Percentiles rank a stretch among this genome's conserved stretches.
phyloP scores from a whole-genome alignment of 257 asterid species.

The Solanum clarkiae region DNA sequence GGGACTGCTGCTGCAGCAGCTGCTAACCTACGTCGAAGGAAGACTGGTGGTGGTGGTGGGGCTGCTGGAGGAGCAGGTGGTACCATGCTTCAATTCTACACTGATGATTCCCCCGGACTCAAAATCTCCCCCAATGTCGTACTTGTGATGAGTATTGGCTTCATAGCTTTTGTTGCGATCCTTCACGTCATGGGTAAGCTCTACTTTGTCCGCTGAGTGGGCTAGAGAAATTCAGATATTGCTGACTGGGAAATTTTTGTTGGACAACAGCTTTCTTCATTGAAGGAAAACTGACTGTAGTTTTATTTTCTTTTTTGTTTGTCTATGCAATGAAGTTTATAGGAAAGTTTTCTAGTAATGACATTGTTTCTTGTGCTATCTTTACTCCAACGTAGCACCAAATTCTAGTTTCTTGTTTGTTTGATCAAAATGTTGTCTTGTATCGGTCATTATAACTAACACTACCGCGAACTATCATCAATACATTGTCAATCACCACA shows the following conservation, averaged over 20 bases:
- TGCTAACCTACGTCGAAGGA: conserved; percentile 4
- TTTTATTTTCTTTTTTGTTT: background rate
- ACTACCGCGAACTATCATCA: too few relatives aligned
- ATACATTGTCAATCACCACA: too few relatives aligned
- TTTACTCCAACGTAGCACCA: background rate
- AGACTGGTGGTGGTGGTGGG: background rate
- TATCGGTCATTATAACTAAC: background rate
- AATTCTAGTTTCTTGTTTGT: background rate
- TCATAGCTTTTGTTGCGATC: conserved; percentile 3
- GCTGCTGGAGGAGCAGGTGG: conserved; percentile 1
- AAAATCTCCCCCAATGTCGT: conserved; percentile 11
- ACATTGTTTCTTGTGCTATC: background rate
- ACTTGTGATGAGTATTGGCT: conserved; percentile 11
- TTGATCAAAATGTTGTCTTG: background rate
- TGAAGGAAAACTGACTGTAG: background rate
- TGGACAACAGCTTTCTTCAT: background rate
- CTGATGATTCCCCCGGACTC: conserved; percentile 8
- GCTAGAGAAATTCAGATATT: background rate
- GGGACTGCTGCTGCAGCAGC: background rate
- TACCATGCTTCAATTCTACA: conserved; percentile 12
- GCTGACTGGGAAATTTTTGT: background rate
- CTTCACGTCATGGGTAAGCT: conserved; percentile 14
- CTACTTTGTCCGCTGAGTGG: conserved; percentile 1
- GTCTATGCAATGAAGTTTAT: background rate
- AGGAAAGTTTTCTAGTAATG: background rate